Evolutionary conservation across 192 early-diverging fungal genomes (phyloP).

Genomic region (Spizellomyces sp.): DNA sequence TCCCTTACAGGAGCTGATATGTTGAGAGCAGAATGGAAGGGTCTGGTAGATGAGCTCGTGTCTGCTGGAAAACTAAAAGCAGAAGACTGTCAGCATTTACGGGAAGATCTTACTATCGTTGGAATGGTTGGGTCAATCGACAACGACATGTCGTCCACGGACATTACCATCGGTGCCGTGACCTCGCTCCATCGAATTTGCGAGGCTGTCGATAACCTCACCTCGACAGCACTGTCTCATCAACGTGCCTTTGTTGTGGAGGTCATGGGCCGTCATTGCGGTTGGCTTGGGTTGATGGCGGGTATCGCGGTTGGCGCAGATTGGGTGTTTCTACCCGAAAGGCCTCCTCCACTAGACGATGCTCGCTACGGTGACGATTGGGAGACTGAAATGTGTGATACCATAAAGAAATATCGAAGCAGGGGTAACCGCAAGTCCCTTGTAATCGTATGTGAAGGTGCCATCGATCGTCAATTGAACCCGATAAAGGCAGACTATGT

Average conservation of each 20-base stretch:
- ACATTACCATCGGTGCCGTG: slow-evolving; percentile 95
- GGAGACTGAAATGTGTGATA: slow-evolving; percentile 86
- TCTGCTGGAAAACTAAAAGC: slow-evolving; percentile 49
- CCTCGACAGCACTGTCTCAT: slow-evolving; percentile 90
- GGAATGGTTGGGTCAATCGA: slow-evolving; percentile 97
- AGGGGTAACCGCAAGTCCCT: slow-evolving; percentile 91
- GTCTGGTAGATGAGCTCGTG: slow-evolving; percentile 76
- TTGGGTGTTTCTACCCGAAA: slow-evolving; percentile 94
- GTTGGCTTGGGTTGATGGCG: slow-evolving; percentile 67
- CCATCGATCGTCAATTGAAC: slow-evolving; percentile 83
- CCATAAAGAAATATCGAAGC: slow-evolving; percentile 70
- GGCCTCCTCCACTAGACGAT: slow-evolving; percentile 69
- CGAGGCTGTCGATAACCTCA: slow-evolving; percentile 90
- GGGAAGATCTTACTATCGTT: slow-evolving; percentile 83
- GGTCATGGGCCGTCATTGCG: slow-evolving; percentile 98
- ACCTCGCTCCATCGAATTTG: slow-evolving; percentile 95
- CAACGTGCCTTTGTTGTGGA: slow-evolving; percentile 97
- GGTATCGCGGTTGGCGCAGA: slow-evolving; percentile 76
- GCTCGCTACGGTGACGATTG: slow-evolving; percentile 73
- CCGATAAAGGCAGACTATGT: slow-evolving; percentile 88
- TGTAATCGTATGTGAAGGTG: slow-evolving; percentile 95
- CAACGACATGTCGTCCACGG: slow-evolving; percentile 80
- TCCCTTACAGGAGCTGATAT: slow-evolving; percentile 94
- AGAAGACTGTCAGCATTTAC: slow-evolving; percentile 61
- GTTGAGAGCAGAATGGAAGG: slow-evolving; percentile 89